Percentiles rank a stretch among this genome's conserved stretches.
These are phyloP conservation scores for Venturia effusa DNA, from an alignment of 2,329 filamentous ascomycete genomes.

Conservation along the genomic window DNA sequence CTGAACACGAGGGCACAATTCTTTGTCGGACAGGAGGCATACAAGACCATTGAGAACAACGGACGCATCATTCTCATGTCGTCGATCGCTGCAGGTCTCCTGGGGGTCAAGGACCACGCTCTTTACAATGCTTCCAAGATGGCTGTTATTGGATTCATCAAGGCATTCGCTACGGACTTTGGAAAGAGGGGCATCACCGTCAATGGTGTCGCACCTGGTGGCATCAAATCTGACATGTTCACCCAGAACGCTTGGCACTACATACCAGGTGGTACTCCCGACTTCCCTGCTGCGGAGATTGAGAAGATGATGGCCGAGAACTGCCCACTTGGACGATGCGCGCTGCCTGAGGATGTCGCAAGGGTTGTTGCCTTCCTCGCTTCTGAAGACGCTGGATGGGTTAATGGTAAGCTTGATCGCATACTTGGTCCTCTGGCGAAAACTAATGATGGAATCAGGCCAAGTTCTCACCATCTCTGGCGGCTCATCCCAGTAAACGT, in stretches of 20 bases:
- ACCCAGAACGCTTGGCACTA: constrained; percentile 49
- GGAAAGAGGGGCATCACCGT: constrained; percentile 57
- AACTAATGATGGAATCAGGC: constrained; percentile 15
- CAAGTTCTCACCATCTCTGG: constrained; percentile 31
- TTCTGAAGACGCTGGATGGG: constrained; percentile 29
- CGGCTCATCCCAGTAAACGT: constrained; percentile 26
- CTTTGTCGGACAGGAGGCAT: constrained; percentile 66
- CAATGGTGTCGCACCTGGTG: constrained; percentile 62
- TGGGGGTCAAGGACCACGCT: constrained; percentile 59
- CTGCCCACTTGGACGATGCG: constrained; percentile 39
- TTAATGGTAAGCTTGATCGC: constrained; percentile 21
- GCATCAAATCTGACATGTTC: constrained; percentile 71
- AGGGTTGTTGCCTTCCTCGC: constrained; percentile 31
- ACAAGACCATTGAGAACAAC: constrained; percentile 57
- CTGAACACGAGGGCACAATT: constrained; percentile 62
- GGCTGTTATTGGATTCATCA: constrained; percentile 62
- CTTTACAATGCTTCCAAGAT: constrained; percentile 64
- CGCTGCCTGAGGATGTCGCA: constrained; percentile 34
- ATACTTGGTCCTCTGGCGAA: constrained; percentile 4
- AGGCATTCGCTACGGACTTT: constrained; percentile 61
- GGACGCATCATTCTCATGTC: constrained; percentile 67
- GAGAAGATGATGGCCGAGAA: constrained; percentile 39
- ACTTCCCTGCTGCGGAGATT: constrained; percentile 39
- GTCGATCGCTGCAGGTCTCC: constrained; percentile 56
- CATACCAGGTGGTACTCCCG: constrained; percentile 38